A percentile compares a stretch with the other conserved stretches of the same genome.
Conservation (phyloP, 306 rosid genomes). For the Mimosa pudica region DNA sequence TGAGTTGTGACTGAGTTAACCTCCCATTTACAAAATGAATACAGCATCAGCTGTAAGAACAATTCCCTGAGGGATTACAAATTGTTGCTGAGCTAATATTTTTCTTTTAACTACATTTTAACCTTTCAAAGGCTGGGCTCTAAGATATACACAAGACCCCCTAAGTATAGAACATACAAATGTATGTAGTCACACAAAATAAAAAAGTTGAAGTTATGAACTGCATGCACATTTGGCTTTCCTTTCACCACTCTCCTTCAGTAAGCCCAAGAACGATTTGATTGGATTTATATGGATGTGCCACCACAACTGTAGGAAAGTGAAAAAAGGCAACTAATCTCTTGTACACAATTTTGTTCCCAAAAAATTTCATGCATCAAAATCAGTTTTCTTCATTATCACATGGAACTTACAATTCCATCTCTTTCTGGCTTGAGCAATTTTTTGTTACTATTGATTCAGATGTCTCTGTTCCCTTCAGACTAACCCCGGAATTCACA, state of each 20-base stretch:
- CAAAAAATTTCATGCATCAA: neutral
- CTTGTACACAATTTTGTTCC: neutral
- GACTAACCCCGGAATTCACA: constrained; percentile 13
- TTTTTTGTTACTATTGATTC: neutral
- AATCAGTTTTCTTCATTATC: neutral
- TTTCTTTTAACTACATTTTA: neutral
- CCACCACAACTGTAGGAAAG: constrained; percentile 25
- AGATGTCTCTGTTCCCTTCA: neutral
- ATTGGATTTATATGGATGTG: constrained; percentile 19
- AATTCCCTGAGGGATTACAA: neutral
- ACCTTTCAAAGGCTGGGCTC: neutral
- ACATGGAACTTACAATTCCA: neutral
- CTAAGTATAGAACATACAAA: neutral
- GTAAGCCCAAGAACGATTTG: constrained; percentile 32
- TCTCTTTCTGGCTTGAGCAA: constrained; percentile 6
- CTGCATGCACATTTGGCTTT: neutral
- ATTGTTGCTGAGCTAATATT: neutral
- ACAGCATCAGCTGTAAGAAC: neutral
- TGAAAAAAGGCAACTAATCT: neutral
- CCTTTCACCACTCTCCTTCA: constrained; percentile 22
- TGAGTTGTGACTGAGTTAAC: neutral
- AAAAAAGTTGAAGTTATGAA: neutral
- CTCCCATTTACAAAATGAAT: constrained; percentile 16
- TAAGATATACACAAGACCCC: neutral
- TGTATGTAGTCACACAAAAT: neutral